A percentile compares a stretch with the other conserved stretches of the same genome.
phyloP scores from a whole-genome alignment of 177 flowering plant species.

The Vitis hybrid region DNA sequence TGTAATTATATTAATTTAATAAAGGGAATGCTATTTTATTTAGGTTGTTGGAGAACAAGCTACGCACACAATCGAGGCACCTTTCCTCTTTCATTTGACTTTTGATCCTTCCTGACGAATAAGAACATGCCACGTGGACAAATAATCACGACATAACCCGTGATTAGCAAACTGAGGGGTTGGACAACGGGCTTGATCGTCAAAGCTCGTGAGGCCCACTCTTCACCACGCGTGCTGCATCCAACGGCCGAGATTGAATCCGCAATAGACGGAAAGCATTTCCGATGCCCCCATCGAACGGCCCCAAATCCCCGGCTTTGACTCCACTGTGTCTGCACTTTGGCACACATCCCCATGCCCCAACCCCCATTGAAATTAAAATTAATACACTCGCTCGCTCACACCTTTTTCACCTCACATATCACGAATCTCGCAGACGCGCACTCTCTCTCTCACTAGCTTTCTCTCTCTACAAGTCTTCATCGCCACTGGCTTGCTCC shows the following conservation, averaged over 20 bases:
- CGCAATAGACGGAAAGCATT: slow-evolving; percentile 35
- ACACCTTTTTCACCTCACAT: background rate
- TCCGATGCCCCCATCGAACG: slow-evolving; percentile 25
- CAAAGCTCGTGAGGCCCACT: slow-evolving; percentile 26
- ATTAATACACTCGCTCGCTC: background rate
- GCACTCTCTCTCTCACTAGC: background rate
- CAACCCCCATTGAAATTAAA: background rate
- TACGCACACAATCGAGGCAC: no score
- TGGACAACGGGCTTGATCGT: slow-evolving; percentile 8
- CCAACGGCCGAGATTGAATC: slow-evolving; percentile 26
- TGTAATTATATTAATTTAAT: no score
- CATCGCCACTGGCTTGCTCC: slow-evolving; percentile 10
- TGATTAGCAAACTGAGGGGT: background rate
- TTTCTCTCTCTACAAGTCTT: slow-evolving; percentile 2
- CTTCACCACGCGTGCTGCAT: slow-evolving; percentile 32
- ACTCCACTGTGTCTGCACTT: slow-evolving; percentile 21
- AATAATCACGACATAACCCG: no score
- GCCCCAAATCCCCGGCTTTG: slow-evolving; percentile 27
- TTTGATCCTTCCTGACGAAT: no score
- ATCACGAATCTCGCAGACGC: no score
- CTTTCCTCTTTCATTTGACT: no score
- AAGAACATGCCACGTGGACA: no score
- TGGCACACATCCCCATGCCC: slow-evolving; percentile 16
- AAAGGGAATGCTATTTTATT: no score
- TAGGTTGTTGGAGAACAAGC: no score